phyloP scores from a whole-genome alignment of 164 flowering plant species.

The Aristolochia contorta region DNA sequence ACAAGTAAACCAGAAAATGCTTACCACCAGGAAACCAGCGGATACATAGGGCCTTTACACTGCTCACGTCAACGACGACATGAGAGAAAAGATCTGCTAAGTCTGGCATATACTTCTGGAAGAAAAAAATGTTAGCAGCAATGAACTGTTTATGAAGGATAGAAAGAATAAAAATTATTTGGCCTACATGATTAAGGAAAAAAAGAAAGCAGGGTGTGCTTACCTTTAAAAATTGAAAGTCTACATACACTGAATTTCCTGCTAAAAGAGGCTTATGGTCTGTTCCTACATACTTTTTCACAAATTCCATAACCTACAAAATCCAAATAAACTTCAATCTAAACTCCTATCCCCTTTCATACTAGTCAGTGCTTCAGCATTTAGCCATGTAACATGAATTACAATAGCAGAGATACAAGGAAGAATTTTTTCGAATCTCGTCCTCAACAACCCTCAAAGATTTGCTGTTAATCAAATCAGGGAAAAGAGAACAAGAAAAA shows the following conservation, averaged over 20 bases:
- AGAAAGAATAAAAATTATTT: not conserved
- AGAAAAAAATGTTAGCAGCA: not conserved
- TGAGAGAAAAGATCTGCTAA: conserved; percentile 79
- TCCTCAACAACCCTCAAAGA: too few species aligned
- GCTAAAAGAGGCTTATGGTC: conserved; percentile 42
- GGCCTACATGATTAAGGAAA: too few species aligned
- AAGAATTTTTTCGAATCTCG: too few species aligned
- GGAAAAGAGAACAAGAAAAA: too few species aligned
- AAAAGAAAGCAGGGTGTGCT: not conserved
- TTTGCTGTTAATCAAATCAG: too few species aligned
- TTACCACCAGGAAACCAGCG: conserved; percentile 95
- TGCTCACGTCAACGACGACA: conserved; percentile 88
- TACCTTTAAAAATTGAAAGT: conserved; percentile 61
- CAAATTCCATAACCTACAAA: conserved; percentile 65
- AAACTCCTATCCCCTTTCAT: too few species aligned
- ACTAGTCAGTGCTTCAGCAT: too few species aligned
- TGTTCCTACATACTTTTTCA: conserved; percentile 40
- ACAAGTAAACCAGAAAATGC: not conserved
- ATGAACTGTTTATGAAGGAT: not conserved
- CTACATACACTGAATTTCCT: conserved; percentile 78
- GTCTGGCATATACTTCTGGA: conserved; percentile 91
- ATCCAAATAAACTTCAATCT: not conserved
- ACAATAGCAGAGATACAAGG: too few species aligned
- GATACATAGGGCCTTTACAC: conserved; percentile 67
- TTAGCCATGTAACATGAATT: too few species aligned